Conservation (phyloP, 1,284 basidiomycete species). For the Wallemia hederae region DNA sequence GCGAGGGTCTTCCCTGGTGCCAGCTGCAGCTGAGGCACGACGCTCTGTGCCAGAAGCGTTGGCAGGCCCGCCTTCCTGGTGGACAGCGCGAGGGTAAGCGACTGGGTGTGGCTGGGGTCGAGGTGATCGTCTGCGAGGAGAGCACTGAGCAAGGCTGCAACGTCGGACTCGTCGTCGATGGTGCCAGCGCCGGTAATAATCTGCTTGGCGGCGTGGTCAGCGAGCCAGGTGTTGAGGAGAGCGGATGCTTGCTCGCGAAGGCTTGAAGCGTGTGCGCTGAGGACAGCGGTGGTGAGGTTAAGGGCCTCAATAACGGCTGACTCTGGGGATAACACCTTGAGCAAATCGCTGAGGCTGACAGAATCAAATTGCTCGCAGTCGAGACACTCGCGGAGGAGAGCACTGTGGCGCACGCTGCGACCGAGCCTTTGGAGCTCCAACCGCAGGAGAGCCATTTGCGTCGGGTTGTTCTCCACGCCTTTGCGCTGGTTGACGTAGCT, state of each 20-base stretch:
- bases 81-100: background rate
- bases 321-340: slow-evolving; percentile 31
- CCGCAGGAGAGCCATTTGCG: slow-evolving; percentile 14
- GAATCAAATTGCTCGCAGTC: slow-evolving; percentile 25
- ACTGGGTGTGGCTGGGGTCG: background rate
- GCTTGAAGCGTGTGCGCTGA: slow-evolving; percentile 1
- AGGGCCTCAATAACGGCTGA: slow-evolving; percentile 18
- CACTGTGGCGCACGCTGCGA: background rate
- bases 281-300: slow-evolving; percentile 2
- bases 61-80: background rate
- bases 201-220: slow-evolving; percentile 5
- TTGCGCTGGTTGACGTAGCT: slow-evolving; percentile 22
- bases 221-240: slow-evolving; percentile 3
- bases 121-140: background rate
- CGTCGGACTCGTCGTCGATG: background rate
- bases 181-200: background rate
- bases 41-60: background rate
- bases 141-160: background rate
- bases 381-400: slow-evolving; percentile 8
- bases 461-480: slow-evolving; percentile 15
- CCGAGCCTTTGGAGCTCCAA: slow-evolving; percentile 2
- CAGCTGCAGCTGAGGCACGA: background rate
- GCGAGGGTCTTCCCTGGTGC: background rate
- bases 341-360: slow-evolving; percentile 38
- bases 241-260: background rate